A percentile compares a stretch with the other conserved stretches of the same genome.
Conservation (phyloP, 371 early-diverging fungal genomes). For the Dentiscutata heterogama region DNA sequence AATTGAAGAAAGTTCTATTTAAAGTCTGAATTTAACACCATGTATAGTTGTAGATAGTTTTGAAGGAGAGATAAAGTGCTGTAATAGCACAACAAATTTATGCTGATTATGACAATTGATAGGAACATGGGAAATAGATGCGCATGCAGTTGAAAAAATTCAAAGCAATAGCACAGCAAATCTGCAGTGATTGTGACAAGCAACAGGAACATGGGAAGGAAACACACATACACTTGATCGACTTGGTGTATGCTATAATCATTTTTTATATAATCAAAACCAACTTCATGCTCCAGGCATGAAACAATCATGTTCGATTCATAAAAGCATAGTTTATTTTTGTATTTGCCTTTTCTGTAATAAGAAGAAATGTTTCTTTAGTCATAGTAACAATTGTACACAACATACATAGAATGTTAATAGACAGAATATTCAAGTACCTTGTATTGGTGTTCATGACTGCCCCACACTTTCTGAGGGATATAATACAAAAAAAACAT, state of each 20-base stretch:
- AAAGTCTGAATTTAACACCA: background rate
- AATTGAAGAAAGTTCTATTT: no score
- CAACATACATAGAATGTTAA: background rate
- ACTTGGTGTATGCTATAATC: slow-evolving; percentile 5
- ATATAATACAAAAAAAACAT: no score
- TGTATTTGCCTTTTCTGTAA: background rate
- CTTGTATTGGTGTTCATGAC: slow-evolving; percentile 1
- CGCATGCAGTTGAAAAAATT: background rate
- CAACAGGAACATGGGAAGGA: no score
- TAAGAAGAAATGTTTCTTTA: slow-evolving; percentile 25
- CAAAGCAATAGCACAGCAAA: no score
- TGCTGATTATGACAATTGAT: background rate
- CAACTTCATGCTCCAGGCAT: background rate
- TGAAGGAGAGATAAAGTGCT: background rate
- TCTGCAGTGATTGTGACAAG: no score
- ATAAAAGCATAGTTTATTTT: background rate
- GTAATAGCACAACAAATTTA: background rate
- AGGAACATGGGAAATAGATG: slow-evolving; percentile 16
- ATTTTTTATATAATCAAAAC: slow-evolving; percentile 1
- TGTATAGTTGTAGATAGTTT: background rate
- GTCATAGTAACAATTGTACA: background rate
- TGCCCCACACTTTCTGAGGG: background rate
- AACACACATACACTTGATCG: background rate
- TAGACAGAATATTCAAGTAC: background rate
- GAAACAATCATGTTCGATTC: background rate